Conservation (phyloP, 129 eudicot species). For the Helianthus tuberosus region DNA sequence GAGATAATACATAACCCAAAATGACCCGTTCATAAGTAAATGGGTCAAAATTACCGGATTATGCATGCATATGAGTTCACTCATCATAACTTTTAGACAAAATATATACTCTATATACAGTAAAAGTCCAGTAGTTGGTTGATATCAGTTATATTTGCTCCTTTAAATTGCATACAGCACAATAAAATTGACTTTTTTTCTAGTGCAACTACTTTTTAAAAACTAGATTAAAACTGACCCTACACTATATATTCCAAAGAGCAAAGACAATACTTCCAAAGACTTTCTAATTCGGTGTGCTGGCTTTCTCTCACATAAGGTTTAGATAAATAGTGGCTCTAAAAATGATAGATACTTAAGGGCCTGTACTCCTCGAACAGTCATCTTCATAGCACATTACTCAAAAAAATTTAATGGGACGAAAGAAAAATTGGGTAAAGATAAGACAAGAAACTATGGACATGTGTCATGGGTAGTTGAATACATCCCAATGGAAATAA, state of each 20-base stretch:
- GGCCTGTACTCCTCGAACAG: background rate
- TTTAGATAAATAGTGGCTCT: too few relatives aligned
- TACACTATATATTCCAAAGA: background rate
- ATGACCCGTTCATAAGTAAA: background rate
- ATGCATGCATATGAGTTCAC: background rate
- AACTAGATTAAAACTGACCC: background rate
- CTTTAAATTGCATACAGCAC: background rate
- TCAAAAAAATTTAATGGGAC: background rate
- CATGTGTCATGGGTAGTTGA: conserved; percentile 5
- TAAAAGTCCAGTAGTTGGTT: background rate
- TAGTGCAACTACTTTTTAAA: conserved; percentile 1
- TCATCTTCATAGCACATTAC: background rate
- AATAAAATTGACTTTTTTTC: conserved; percentile 12
- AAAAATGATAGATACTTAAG: too few relatives aligned
- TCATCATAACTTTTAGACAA: background rate
- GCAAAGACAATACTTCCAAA: conserved; percentile 5
- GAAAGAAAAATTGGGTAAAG: conserved; percentile 7
- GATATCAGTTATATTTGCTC: background rate
- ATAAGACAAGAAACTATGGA: conserved; percentile 9
- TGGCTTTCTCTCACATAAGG: background rate
- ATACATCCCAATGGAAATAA: background rate
- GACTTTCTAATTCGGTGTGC: conserved; percentile 11
- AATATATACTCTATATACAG: background rate
- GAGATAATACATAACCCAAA: background rate
- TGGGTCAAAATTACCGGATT: background rate